Evolutionary conservation across 805 yeast species (phyloP).

Genomic region (Metschnikowia kofuensis): DNA sequence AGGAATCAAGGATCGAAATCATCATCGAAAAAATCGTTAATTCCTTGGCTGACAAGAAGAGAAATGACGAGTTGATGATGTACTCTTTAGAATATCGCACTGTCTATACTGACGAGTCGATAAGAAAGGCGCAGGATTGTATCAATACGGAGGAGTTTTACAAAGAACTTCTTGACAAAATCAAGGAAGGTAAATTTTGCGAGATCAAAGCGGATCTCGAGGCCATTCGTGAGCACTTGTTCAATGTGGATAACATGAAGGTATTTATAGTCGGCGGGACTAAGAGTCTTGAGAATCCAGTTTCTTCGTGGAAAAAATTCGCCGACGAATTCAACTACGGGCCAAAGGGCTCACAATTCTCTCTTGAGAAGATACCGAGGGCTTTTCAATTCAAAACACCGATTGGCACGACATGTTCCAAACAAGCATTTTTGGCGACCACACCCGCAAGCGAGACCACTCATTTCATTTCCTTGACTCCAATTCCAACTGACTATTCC

Average conservation of each 20-base stretch:
- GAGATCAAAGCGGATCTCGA: slow-evolving; percentile 51
- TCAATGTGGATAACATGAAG: slow-evolving; percentile 58
- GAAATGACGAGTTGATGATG: slow-evolving; percentile 64
- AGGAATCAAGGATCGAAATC: slow-evolving; percentile 65
- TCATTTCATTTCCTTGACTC: slow-evolving; percentile 57
- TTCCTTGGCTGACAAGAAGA: slow-evolving; percentile 57
- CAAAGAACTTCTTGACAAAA: slow-evolving; percentile 39
- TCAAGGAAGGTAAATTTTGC: slow-evolving; percentile 53
- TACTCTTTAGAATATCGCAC: slow-evolving; percentile 56
- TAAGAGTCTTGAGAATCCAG: slow-evolving; percentile 48
- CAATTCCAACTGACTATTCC: slow-evolving; percentile 49
- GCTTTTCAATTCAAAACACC: slow-evolving; percentile 52
- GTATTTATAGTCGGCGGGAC: slow-evolving; percentile 72
- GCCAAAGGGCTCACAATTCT: slow-evolving; percentile 5
- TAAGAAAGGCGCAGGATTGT: slow-evolving; percentile 63
- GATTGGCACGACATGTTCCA: slow-evolving; percentile 50
- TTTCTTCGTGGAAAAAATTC: slow-evolving; percentile 54
- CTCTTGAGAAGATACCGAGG: slow-evolving; percentile 45
- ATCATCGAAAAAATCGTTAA: slow-evolving; percentile 61
- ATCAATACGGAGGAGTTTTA: slow-evolving; percentile 60
- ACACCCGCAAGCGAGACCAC: slow-evolving; percentile 87
- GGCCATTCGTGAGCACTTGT: slow-evolving; percentile 47
- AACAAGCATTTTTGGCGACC: slow-evolving; percentile 59
- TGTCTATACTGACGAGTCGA: slow-evolving; percentile 55
- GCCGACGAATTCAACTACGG: slow-evolving; percentile 17